Conservation (phyloP, 148 eudicot genomes). For the Tetragonia tetragonoides region DNA sequence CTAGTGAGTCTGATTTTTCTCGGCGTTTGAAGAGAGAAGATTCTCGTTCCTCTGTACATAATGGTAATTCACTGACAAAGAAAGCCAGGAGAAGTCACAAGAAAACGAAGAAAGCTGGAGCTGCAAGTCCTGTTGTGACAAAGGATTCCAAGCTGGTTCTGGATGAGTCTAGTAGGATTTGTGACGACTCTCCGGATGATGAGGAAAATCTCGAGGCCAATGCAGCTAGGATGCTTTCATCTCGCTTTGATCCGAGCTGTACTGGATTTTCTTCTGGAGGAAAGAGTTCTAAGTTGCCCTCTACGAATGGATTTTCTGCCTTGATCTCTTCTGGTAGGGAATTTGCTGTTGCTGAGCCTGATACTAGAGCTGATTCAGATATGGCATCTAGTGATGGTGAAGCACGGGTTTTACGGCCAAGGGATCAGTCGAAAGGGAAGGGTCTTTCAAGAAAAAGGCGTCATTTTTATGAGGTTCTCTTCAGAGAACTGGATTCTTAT, state of each 20-base stretch:
- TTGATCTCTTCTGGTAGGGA: conserved; percentile 29
- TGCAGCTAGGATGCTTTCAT: conserved; percentile 98
- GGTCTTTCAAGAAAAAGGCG: conserved; percentile 55
- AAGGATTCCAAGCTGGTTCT: conserved; percentile 36
- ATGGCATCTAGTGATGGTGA: conserved; percentile 52
- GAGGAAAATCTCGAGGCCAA: conserved; percentile 94
- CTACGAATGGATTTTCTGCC: conserved; percentile 36
- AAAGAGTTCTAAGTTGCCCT: conserved; percentile 35
- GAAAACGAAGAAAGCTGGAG: conserved; percentile 41
- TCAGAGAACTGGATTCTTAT: conserved; percentile 50
- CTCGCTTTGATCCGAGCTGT: conserved; percentile 91
- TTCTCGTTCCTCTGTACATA: conserved; percentile 36
- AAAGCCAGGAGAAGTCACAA: conserved; percentile 40
- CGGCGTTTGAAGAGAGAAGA: conserved; percentile 36
- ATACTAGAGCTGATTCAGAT: conserved; percentile 35
- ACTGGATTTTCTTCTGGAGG: conserved; percentile 52
- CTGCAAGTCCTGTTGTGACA: conserved; percentile 28
- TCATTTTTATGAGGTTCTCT: conserved; percentile 68
- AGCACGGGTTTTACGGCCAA: conserved; percentile 60
- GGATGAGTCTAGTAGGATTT: conserved; percentile 26
- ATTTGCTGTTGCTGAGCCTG: conserved; percentile 26
- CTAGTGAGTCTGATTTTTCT: conserved; percentile 29
- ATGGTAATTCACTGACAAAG: conserved; percentile 37
- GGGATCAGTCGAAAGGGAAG: conserved; percentile 50
- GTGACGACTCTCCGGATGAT: conserved; percentile 50